A percentile compares a stretch with the other conserved stretches of the same genome.
These are phyloP conservation scores for Cladophialophora yegresii DNA, from an alignment of 2,329 filamentous ascomycete species.

Conservation along the genomic window DNA sequence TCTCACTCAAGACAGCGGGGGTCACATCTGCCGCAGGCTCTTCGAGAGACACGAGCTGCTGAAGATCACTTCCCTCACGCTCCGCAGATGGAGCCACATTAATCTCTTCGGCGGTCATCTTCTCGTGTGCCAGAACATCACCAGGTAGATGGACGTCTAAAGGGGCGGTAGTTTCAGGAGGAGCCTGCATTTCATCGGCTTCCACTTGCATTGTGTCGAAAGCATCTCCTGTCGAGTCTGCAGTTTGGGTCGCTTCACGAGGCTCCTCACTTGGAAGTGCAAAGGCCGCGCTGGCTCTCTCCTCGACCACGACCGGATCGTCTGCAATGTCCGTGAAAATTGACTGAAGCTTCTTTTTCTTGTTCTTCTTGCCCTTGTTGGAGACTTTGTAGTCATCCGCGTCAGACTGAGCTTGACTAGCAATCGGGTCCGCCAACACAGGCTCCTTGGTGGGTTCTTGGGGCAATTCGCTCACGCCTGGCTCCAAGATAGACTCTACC, in stretches of 20 bases:
- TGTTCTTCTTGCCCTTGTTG: constrained; percentile 10
- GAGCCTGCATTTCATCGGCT: not conserved
- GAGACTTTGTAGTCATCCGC: not conserved
- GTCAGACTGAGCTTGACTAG: not conserved
- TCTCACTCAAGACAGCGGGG: not conserved
- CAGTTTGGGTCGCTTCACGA: not conserved
- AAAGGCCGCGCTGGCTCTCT: not conserved
- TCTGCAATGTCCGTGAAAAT: not conserved
- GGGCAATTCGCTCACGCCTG: not conserved
- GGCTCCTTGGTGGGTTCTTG: not conserved
- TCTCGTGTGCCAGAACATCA: not conserved
- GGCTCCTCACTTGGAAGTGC: not conserved
- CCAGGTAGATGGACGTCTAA: not conserved
- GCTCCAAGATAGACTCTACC: not conserved
- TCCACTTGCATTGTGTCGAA: not conserved
- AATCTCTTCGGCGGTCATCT: not conserved
- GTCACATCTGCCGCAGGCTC: not conserved
- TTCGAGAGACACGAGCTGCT: not conserved
- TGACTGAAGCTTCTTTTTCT: constrained; percentile 12
- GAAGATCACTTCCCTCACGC: not conserved
- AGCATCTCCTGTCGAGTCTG: not conserved
- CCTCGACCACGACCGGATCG: not conserved
- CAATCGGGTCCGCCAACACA: not conserved
- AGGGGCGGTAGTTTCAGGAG: not conserved
- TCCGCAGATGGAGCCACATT: not conserved